Evolutionary conservation across 345 rosid genomes (phyloP), one percentile per base, ranked within the genome.

Genomic region (Rubroshorea leprosula): DNA sequence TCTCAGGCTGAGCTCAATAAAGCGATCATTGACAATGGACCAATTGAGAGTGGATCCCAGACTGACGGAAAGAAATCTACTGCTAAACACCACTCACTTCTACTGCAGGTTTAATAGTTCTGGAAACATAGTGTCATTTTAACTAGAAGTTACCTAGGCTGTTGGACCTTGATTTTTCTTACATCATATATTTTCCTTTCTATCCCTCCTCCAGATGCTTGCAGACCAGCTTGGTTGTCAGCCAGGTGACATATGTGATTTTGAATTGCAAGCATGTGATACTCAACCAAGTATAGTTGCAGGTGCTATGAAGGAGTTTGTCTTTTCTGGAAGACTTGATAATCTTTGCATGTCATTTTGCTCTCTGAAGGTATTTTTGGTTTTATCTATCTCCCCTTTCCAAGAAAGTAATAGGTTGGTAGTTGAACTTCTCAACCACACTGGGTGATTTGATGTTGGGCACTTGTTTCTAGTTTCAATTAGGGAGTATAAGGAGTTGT

Each of bases 341-440:
- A 94, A 94, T 68, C 97, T 94, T 46, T 93, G 99, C 92, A 85
- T 81, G 86, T 87, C 95, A 60, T 93, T 83, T 80, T 87, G 97
- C 76, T 87, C 97, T 66, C 72, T 93, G 23, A 78, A 83, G 95
- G 99, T 93, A 76, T 19, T 47, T 27, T 18, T 17, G 25, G 23
- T 19, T 25, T 39, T 14, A 45, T 12, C 20, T 57, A 27, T 57
- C 18, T 64, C 19, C 14, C 19, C 18, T 24, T 54, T 23, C 1
- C 23, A 27, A 17, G 14, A 39, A 21, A 50, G 17, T 23, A 1
- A 10, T 13, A 20, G 54, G 45, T 45, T 6, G 23, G 8, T n/a
- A 22, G 23, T 56, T 31, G 55, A 55, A 55, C 45, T 56, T 63
- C 45, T 31, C n/a, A 15, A 26, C 49, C 19, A 8, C 59, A 45